Evolutionary conservation across 495 filamentous ascomycete species (phyloP), one percentile per base, ranked within the genome.

Genomic region (Neohortaea acidophila): DNA sequence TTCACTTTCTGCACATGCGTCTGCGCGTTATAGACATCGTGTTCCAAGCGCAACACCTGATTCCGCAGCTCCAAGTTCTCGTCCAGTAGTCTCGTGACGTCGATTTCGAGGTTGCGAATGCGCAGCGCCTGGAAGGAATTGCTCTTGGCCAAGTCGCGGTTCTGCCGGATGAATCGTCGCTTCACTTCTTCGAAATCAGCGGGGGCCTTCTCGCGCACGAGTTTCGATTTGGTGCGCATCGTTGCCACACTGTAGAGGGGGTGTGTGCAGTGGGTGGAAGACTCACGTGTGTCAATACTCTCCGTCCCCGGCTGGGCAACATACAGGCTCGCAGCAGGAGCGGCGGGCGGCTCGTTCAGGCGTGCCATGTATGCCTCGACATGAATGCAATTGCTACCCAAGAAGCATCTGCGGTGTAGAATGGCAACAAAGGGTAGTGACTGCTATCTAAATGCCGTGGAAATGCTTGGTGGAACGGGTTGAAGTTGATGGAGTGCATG

Each of bases 41-140:
- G 72, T 36, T 82, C 71, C 5, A 91, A 61, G 28, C 75, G 73
- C 44, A 91, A 64, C 13, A 89, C 66, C 46, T 86, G 74, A 43
- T 83, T 75, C 34, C 82, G 75, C 0, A 97, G 70, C 0, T 77
- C 71, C 18, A 93, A 73, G 56, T 96, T 96, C 47, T 97, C 91
- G 13, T 76, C 72, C 39, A 94, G 64, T 9, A 96, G 61, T 21
- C 81, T 75, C 12, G 83, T 79, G 23, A 73, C 73, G 59, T 97
- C 86, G 38, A 75, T 75, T 56, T 96, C 85, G 25, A 96, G 70
- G 35, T 63, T 75, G 39, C 85, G 81, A 47, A 97, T 94, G 43
- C 82, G 81, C 23, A 87, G 65, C 13, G 84, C 86, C 58, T 94
- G 91, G 44, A 74, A 76, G 2, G 91, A 91, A 61, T 97, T 96